Evolutionary conservation across 495 filamentous ascomycete species (phyloP).

Genomic region (Neurospora discreta): DNA sequence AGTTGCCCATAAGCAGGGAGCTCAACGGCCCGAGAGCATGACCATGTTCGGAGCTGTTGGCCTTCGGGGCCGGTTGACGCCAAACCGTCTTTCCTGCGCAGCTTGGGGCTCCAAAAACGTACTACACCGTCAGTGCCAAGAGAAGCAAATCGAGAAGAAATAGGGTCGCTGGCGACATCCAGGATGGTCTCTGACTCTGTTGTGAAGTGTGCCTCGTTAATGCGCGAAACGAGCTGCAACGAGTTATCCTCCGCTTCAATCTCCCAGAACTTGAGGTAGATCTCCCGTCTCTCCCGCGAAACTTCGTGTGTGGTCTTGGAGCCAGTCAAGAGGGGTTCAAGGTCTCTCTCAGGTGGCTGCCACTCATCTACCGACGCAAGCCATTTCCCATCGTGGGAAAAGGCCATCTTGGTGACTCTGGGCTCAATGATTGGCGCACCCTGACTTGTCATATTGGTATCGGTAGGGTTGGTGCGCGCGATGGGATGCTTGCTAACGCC

Average conservation of each 20-base stretch:
- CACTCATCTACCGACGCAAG: constrained; percentile 86
- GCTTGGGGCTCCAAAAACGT: constrained; percentile 64
- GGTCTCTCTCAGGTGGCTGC: constrained; percentile 57
- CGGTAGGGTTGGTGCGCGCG: constrained; percentile 76
- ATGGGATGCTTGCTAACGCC: constrained; percentile 77
- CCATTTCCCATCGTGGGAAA: constrained; percentile 77
- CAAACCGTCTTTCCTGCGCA: constrained; percentile 50
- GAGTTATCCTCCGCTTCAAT: constrained; percentile 49
- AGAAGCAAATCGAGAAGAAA: constrained; percentile 60
- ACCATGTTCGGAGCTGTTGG: constrained; percentile 55
- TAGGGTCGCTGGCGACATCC: constrained; percentile 57
- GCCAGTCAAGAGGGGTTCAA: constrained; percentile 35
- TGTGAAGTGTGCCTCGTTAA: constrained; percentile 69
- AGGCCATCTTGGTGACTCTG: constrained; percentile 56
- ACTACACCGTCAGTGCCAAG: constrained; percentile 69
- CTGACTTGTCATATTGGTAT: constrained; percentile 60
- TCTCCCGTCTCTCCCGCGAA: constrained; percentile 48
- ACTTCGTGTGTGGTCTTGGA: constrained; percentile 24
- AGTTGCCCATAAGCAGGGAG: constrained; percentile 35
- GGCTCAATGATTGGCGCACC: constrained; percentile 59
- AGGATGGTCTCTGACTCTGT: constrained; percentile 47
- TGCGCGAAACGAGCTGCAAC: constrained; percentile 67
- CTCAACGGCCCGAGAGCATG: constrained; percentile 49
- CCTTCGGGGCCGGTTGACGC: constrained; percentile 43
- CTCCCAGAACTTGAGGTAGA: constrained; percentile 84